These are phyloP conservation scores for Phytophthora meadii DNA, from an alignment of 352 stramenopile species.

Conservation along the genomic window DNA sequence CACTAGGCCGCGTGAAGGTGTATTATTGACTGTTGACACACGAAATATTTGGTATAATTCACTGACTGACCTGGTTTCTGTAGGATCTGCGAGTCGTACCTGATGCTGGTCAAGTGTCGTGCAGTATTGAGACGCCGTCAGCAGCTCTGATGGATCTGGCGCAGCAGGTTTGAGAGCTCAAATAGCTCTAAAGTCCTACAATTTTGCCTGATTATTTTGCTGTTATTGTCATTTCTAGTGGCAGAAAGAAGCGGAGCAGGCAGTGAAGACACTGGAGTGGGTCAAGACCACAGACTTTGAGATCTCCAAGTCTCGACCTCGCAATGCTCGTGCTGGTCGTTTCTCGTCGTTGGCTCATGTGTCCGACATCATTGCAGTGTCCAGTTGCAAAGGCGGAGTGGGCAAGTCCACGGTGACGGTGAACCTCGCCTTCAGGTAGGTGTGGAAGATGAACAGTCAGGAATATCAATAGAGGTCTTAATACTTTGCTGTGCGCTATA, in stretches of 20 bases:
- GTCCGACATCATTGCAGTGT: conserved; percentile 90
- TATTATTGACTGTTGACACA: conserved; percentile 4
- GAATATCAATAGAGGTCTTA: neutral
- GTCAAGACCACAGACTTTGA: conserved; percentile 75
- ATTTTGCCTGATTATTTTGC: neutral
- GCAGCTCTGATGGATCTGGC: conserved; percentile 74
- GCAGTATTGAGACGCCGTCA: conserved; percentile 76
- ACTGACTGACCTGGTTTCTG: neutral
- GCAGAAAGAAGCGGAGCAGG: conserved; percentile 59
- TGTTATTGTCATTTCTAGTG: conserved; percentile 48
- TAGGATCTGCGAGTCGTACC: conserved; percentile 65
- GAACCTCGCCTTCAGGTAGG: conserved; percentile 95
- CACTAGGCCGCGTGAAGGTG: conserved; percentile 84
- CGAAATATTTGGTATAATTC: neutral
- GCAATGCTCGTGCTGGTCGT: conserved; percentile 70
- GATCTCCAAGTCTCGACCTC: conserved; percentile 63
- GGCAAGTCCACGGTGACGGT: conserved; percentile 99
- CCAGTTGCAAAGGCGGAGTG: conserved; percentile 97
- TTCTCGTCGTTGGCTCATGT: conserved; percentile 86
- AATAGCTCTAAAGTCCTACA: neutral
- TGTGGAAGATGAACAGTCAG: neutral
- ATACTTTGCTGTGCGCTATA: conserved; percentile 22
- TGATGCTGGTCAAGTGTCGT: conserved; percentile 59
- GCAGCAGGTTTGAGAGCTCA: conserved; percentile 50
- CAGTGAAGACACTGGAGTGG: conserved; percentile 73